phyloP scores from a whole-genome alignment of 1,284 basidiomycete genomes.

The Phylloboletellus chloephorus region DNA sequence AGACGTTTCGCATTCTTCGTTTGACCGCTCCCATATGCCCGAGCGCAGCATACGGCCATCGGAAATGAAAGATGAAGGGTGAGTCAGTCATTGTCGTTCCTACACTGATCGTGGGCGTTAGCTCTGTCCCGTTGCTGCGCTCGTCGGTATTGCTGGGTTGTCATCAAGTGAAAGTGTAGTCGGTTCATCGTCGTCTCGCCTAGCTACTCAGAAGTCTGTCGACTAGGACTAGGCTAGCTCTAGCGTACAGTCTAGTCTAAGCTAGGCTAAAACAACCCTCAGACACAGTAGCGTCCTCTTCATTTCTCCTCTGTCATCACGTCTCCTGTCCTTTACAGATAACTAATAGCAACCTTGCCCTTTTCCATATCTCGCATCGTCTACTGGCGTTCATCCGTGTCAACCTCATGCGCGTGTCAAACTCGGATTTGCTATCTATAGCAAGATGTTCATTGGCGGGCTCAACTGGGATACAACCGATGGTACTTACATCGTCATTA shows the following conservation, averaged over 20 bases:
- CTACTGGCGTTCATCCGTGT: constrained; percentile 34
- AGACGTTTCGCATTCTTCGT: constrained; percentile 28
- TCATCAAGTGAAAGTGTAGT: constrained; percentile 42
- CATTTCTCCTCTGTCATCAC: constrained; percentile 53
- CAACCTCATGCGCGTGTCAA: constrained; percentile 24
- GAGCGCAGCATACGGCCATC: constrained; percentile 78
- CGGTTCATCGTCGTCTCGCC: constrained; percentile 43
- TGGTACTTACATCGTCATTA: constrained; percentile 54
- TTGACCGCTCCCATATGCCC: constrained; percentile 42
- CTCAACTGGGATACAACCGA: constrained; percentile 97
- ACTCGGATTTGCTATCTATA: constrained; percentile 40
- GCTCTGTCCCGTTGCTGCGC: constrained; percentile 15
- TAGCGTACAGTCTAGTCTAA: constrained; percentile 62
- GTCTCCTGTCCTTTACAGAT: constrained; percentile 59
- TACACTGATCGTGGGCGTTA: constrained; percentile 12
- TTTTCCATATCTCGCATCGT: constrained; percentile 30
- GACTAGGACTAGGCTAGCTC: constrained; percentile 65
- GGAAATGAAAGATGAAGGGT: constrained; percentile 99
- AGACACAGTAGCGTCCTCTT: constrained; percentile 68
- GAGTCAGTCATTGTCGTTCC: constrained; percentile 42
- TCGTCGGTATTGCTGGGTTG: constrained; percentile 30
- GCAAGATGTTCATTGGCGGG: constrained; percentile 98
- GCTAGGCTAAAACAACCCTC: constrained; percentile 58
- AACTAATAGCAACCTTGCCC: constrained; percentile 66
- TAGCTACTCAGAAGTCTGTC: constrained; percentile 37